Base-by-base conservation (phyloP, 169 alveolate species). In the Plasmodium falciparum region DNA sequence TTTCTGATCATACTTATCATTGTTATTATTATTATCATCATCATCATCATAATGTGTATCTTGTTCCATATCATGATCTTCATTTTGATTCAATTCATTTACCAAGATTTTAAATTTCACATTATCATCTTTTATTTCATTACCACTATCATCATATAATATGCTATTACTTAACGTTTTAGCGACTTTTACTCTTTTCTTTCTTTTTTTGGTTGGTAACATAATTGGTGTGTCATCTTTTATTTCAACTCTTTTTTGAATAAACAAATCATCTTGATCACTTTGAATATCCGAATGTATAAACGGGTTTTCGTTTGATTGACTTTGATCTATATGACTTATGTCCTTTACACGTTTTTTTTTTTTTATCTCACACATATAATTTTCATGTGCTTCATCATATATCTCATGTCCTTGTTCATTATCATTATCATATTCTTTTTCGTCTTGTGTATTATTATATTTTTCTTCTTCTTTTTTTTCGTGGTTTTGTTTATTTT, bases 51-150 rank as follows among this genome's bases (percentile, higher is more conserved):
- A 59, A 20, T 74, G 49, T 52, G 61, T 62, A 13, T 39, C 3
- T 39, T 74, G 66, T 33, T 22, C 43, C 9, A 1, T 73, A 3
- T 59, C 26, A 22, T 43, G 47, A 22, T 47, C 89, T 20, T 45
- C 74, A 54, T 66, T 9, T 58, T 59, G 78, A 78, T 78, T 78
- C 61, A 78, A 49, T 52, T 78, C 74, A 61, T 78, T 66, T 17
- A 78, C 78, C 45, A 78, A 78, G 9, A 78, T 78, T 67, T 65
- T 78, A 49, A 78, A 65, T 70, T 78, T 78, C 15, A 29, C 58
- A 52, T 70, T 70, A 17, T 78, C 89, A 45, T 78, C 89, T 47
- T 45, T 65, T 67, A 78, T 78, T 78, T 78, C 89, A 78, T 78
- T 78, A 11, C 89, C 89, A 58, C 15, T 22, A 20, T 78, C 89